Evolutionary conservation across 2,329 filamentous ascomycete genomes (phyloP).

Genomic region (Aureobasidium vineae): DNA sequence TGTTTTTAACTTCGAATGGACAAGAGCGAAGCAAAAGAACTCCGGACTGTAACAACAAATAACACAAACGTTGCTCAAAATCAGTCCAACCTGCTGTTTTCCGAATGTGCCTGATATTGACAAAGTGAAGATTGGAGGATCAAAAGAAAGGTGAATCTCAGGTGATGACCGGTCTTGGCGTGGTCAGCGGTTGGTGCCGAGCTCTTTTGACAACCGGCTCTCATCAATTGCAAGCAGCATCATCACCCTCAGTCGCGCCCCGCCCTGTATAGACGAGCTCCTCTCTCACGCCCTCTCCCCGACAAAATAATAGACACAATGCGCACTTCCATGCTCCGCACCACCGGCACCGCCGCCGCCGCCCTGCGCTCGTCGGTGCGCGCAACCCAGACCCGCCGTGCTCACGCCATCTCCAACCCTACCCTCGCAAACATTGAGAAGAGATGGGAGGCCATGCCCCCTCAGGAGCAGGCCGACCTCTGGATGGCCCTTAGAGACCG

Average conservation of each 20-base stretch:
- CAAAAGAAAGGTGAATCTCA: constrained; percentile 3
- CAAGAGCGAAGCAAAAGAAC: background rate
- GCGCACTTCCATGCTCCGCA: constrained; percentile 30
- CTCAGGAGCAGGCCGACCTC: constrained; percentile 97
- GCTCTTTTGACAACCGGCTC: constrained; percentile 13
- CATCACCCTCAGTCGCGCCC: constrained; percentile 8
- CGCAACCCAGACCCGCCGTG: constrained; percentile 57
- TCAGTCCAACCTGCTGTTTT: background rate
- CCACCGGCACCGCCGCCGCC: constrained; percentile 28
- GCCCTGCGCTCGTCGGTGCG: constrained; percentile 26
- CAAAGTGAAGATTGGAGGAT: background rate
- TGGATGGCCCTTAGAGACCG: constrained; percentile 98
- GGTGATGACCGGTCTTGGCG: constrained; percentile 9
- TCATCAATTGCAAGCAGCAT: constrained; percentile 15
- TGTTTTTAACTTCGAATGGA: background rate
- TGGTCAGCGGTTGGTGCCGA: constrained; percentile 17
- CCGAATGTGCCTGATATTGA: background rate
- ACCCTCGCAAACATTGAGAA: constrained; percentile 98
- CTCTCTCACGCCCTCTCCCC: background rate
- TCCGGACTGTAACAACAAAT: background rate
- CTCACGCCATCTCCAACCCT: constrained; percentile 96
- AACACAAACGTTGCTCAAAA: background rate
- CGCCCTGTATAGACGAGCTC: constrained; percentile 22
- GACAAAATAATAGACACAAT: constrained; percentile 24
- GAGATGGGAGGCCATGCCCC: constrained; percentile 97